Evolutionary conservation across 441 rosid genomes (phyloP).

Genomic region (Mallotus japonicus): DNA sequence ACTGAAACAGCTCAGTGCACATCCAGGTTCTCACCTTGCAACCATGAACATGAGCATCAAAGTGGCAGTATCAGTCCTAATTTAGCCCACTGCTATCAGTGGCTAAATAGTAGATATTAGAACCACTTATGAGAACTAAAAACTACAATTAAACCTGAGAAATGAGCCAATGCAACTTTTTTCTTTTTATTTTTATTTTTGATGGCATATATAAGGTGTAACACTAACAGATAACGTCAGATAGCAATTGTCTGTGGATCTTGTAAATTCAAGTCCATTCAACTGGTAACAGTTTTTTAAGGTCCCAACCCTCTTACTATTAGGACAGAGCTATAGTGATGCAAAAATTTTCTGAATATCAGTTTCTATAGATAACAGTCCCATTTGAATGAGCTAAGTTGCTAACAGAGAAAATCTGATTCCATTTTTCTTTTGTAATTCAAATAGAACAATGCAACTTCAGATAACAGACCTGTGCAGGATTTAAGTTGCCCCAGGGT

Average conservation of each 20-base stretch:
- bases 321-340: background rate
- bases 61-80: background rate
- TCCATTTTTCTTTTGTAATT: background rate
- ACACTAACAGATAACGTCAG: background rate
- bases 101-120: background rate
- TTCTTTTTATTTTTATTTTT: background rate
- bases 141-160: slow-evolving; percentile 4
- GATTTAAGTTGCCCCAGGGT: slow-evolving; percentile 92
- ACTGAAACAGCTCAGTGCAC: background rate
- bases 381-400: background rate
- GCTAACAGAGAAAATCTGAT: background rate
- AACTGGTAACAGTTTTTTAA: slow-evolving; percentile 3
- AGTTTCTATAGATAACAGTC: background rate
- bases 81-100: slow-evolving; percentile 7
- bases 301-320: background rate
- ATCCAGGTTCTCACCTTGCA: background rate
- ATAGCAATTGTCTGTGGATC: background rate
- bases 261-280: background rate
- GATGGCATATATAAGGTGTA: background rate
- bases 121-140: background rate
- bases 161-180: background rate
- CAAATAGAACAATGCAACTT: slow-evolving; percentile 5
- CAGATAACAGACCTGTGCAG: slow-evolving; percentile 78
- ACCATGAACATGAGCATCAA: background rate
- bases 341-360: slow-evolving; percentile 1